Base-by-base conservation (phyloP, 2,329 filamentous ascomycete species). In the Ophiocordyceps sinensis region DNA sequence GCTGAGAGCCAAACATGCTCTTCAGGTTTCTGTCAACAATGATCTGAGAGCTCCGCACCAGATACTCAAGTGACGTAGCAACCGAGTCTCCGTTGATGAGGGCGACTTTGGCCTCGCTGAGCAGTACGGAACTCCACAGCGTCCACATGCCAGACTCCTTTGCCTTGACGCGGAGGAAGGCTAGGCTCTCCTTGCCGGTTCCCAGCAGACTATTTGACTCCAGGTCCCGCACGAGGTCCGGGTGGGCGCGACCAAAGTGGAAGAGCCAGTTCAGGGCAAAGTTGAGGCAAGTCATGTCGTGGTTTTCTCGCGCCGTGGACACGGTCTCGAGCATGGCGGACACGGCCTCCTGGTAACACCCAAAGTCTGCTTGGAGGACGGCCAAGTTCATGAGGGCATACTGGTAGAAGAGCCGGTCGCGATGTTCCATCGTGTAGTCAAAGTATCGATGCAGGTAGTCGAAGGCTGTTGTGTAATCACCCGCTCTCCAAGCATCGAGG, bases 241-340 rank as follows among this genome's bases (percentile, higher is more conserved):
- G 84, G 51, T 89, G 87, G 1, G 84, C 78, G 53, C 86, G 85
- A n/a, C 82, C 83, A 51, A 95, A 93, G 55, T 95, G 86, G 53
- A 93, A 93, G 3, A 96, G 70, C 91, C 91, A 98, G 54, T 87
- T 94, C 45, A 98, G 74, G 28, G 87, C 85, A 61, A 94, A 96
- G 59, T 95, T 96, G 43, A 98, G 70, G 55, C 91, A 96, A 4
- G 76, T 79, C 68, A 86, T 85, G 55, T 98, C 91, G 48, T 87
- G 81, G 50, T 93, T 94, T 59, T 96, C 91, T 46, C 89, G 71
- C 1, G 91, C 91, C n/a, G 87, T 94, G 0, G 88, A 81, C 29
- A 98, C 87, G 0, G 89, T 88, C 59, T 96, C 91, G 36, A 94
- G 79, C 79, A 98, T 94, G 12, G 89, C 85, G 11, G 85, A 77